Evolutionary conservation across 208 protist species (phyloP).

Genomic region (Herpetomonas samuelpessoai): DNA sequence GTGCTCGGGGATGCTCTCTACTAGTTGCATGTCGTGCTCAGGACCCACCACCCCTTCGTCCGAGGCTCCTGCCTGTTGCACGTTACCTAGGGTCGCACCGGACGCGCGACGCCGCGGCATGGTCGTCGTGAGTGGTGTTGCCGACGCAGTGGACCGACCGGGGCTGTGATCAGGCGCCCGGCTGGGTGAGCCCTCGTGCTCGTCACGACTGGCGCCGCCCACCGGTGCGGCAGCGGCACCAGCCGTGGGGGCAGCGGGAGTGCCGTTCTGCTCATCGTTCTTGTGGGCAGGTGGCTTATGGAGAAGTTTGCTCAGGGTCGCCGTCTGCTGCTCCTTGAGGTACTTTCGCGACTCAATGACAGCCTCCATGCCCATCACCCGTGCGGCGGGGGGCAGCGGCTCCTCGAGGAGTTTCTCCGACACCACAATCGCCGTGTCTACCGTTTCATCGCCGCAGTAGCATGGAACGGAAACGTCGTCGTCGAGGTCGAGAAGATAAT

Average conservation of each 20-base stretch:
- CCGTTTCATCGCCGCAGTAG: slow-evolving; percentile 68
- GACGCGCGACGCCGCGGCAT: neutral
- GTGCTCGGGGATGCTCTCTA: slow-evolving; percentile 2
- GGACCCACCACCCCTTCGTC: neutral
- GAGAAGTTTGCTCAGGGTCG: slow-evolving; percentile 4
- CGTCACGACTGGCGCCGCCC: neutral
- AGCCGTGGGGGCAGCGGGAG: too few relatives aligned
- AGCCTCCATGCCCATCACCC: slow-evolving; percentile 53
- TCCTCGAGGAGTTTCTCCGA: slow-evolving; percentile 55
- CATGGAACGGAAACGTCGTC: slow-evolving; percentile 56
- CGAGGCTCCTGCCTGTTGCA: too few relatives aligned
- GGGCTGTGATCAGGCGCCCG: too few relatives aligned
- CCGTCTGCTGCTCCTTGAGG: slow-evolving; percentile 25
- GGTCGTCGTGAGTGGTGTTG: neutral
- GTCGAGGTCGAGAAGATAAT: slow-evolving; percentile 70
- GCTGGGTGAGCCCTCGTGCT: too few relatives aligned
- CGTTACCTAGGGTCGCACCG: too few relatives aligned
- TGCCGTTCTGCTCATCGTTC: neutral
- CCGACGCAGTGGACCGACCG: too few relatives aligned
- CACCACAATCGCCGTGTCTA: slow-evolving; percentile 44
- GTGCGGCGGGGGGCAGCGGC: slow-evolving; percentile 49
- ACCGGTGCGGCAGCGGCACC: neutral
- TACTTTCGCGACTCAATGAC: slow-evolving; percentile 52
- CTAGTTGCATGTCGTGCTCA: slow-evolving; percentile 12
- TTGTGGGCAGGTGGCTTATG: neutral